These are phyloP conservation scores for Salix caprea DNA, from an alignment of 345 rosid species.

Conservation along the genomic window DNA sequence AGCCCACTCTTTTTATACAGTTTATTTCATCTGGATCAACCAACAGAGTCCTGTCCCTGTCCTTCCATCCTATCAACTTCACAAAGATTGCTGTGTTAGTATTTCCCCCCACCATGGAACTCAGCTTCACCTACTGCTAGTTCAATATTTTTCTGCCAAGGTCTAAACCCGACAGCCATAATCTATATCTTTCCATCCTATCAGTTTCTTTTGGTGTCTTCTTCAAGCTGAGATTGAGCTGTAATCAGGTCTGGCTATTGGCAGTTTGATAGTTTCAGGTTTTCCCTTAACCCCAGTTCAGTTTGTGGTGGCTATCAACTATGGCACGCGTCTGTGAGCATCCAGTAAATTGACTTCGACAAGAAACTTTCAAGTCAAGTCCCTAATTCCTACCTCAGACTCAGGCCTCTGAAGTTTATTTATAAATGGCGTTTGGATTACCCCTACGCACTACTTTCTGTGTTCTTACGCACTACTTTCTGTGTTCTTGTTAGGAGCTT, in stretches of 20 bases:
- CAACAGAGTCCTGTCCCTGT: constrained; percentile 69
- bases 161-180: not conserved
- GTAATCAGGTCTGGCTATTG: not conserved
- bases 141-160: not conserved
- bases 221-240: not conserved
- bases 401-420: not conserved
- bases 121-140: not conserved
- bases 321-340: not conserved
- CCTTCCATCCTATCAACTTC: constrained; percentile 98
- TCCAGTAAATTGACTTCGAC: not conserved
- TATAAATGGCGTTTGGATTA: not conserved
- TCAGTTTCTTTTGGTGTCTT: not conserved
- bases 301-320: not conserved
- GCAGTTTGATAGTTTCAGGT: not conserved
- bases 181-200: not conserved
- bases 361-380: not conserved
- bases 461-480: not conserved
- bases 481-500: not conserved
- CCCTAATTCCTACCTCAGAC: not conserved
- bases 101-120: not conserved
- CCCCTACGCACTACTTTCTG: not conserved
- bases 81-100: constrained; percentile 28
- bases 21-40: constrained; percentile 86
- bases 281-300: not conserved
- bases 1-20: constrained; percentile 56